Evolutionary conservation across 2,329 filamentous ascomycete genomes (phyloP), one percentile per base, ranked within the genome.

Genomic region (Neonectria sp.): DNA sequence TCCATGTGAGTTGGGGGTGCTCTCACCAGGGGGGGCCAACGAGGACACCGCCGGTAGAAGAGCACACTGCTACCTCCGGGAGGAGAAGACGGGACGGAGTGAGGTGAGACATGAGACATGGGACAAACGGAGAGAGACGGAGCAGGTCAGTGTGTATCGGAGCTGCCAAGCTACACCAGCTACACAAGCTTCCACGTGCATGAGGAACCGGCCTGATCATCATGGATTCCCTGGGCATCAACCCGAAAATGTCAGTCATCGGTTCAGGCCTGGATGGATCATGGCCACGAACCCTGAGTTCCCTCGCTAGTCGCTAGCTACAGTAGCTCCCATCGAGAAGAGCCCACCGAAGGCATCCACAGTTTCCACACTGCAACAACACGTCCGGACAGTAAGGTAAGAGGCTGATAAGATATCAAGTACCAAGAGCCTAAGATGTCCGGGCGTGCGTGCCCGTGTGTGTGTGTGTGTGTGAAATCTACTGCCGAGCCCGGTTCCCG

Each of bases 191-290:
- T 58, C 58, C 58, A 53, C 35, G 48, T 62, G 58, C 57, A 61
- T 57, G 53, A 43, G 46, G 35, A 57, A 46, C 51, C 45, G 25
- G 35, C 24, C 56, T 64, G 40, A 35, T 43, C n/a, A 27, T 31
- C 52, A 57, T 61, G 58, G 52, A 66, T 57, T 66, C 63, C 63
- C 63, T 58, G 53, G 63, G 63, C 53, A 66, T 61, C 63, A 61
- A 55, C 25, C 63, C 57, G 57, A 24, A 45, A 45, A 57, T 61
- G 52, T 57, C 46, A 65, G 57, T 48, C 52, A 65, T n/a, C 33
- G 4, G 31, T 45, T 24, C 40, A 45, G 51, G 31, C 51, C 51
- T 57, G 48, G 49, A 65, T 65, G 62, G 33, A 59, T 51, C 29
- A 45, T n/a, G 33, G 15, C 31, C 45, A 45, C 24, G 35, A 43